These are phyloP conservation scores for Echites panduratus DNA, from an alignment of 257 asterid genomes.

Conservation along the genomic window DNA sequence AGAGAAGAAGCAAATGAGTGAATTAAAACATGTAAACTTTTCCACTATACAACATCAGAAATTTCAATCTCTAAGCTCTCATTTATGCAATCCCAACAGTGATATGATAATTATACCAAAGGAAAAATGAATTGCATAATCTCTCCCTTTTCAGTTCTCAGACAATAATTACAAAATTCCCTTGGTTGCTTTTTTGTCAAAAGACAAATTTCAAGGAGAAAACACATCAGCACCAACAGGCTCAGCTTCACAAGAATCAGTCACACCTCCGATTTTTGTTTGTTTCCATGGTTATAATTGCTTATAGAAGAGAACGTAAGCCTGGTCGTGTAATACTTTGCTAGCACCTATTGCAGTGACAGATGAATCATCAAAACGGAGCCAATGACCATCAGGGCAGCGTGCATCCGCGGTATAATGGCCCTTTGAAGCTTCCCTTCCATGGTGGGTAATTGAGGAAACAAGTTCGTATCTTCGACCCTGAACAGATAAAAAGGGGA, in stretches of 20 bases:
- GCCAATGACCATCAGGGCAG: conserved; percentile 57
- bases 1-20: not conserved
- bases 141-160: not conserved
- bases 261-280: not conserved
- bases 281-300: conserved; percentile 36
- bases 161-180: not conserved
- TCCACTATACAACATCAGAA: not conserved
- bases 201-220: not conserved
- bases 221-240: not conserved
- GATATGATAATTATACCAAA: too few relatives aligned
- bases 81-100: not conserved
- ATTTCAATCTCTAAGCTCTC: not conserved
- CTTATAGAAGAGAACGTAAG: conserved; percentile 78
- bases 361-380: conserved; percentile 78
- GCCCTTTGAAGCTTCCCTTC: conserved; percentile 86
- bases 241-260: too few relatives aligned
- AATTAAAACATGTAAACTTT: not conserved
- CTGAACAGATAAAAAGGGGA: conserved; percentile 24
- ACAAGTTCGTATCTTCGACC: conserved; percentile 78
- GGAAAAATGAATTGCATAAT: not conserved
- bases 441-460: conserved; percentile 86
- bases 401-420: conserved; percentile 85
- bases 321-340: conserved; percentile 75
- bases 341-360: conserved; percentile 42
- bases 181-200: not conserved